These are phyloP conservation scores for Phytophthora capsici DNA, from an alignment of 352 stramenopile genomes.

Conservation along the genomic window DNA sequence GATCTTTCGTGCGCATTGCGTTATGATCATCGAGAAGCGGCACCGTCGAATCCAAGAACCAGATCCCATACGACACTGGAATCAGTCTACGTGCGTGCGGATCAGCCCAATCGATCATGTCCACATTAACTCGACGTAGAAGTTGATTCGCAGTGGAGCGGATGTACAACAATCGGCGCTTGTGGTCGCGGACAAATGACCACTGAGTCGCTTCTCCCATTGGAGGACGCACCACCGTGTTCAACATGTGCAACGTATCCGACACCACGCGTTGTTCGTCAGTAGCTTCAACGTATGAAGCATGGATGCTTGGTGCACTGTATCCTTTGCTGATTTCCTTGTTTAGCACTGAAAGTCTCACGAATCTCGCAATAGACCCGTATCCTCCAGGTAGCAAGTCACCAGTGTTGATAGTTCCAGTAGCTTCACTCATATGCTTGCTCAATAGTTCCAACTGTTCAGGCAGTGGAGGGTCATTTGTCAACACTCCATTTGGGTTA, in stretches of 20 bases:
- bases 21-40: constrained; percentile 51
- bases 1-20: constrained; percentile 54
- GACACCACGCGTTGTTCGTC: constrained; percentile 63
- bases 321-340: constrained; percentile 47
- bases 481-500: constrained; percentile 72
- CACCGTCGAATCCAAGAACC: constrained; percentile 66
- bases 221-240: constrained; percentile 61
- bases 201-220: constrained; percentile 66
- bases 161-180: constrained; percentile 68
- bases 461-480: constrained; percentile 67
- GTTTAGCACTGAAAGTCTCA: constrained; percentile 76
- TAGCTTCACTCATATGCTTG: constrained; percentile 22
- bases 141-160: constrained; percentile 75
- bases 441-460: constrained; percentile 51
- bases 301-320: constrained; percentile 26
- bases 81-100: constrained; percentile 50
- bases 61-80: constrained; percentile 67
- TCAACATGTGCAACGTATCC: constrained; percentile 66
- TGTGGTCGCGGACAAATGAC: constrained; percentile 76
- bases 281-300: constrained; percentile 61
- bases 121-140: constrained; percentile 66
- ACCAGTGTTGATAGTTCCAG: constrained; percentile 24
- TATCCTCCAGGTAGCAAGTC: constrained; percentile 58
- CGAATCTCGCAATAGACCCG: constrained; percentile 56
- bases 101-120: constrained; percentile 59